Evolutionary conservation across 768 basidiomycete species (phyloP), one percentile per base, ranked within the genome.

Genomic region (Boletus patriciae): DNA sequence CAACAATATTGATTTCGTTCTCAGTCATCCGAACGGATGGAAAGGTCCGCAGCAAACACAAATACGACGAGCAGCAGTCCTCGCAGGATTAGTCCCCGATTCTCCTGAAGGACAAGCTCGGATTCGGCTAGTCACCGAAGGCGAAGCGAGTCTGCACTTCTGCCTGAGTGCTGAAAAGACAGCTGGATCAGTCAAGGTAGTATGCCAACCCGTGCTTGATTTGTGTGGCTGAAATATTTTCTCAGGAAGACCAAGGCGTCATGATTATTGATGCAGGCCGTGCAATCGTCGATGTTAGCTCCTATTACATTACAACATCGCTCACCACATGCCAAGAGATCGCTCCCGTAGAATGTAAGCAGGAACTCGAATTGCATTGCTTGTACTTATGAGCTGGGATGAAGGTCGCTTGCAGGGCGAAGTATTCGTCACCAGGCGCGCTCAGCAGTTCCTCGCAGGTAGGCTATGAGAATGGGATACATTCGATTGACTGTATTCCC

Each of bases 251-350:
- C 13, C 65, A 80, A 44, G 80, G 79, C 1, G 70, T 84, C 4
- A 70, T 82, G 55, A 73, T 86, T 34, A 78, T 85, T n/a, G 83
- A 86, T 55, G 82, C 83, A 4, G 84, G 85, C 8, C 83, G 83
- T 42, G 85, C 83, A 19, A 87, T 83, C 0, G 73, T 86, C 27
- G 84, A 87, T 57, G 71, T 86, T 40, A 84, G 81, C 55, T 74
- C 80, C 13, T 86, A 86, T 54, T 74, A 74, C 31, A 75, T 77
- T 62, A 63, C 65, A n/a, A 62, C 61, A n/a, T 67, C 62, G 2
- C 54, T 70, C 1, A 56, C 62, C 4, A 60, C 66, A 1, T 77
- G 82, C 31, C 77, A 81, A 52, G 84, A 85, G 65, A 76, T 82
- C 27, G 78, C 80, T 3, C 74, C 75, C 0, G 63, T 76, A 2